Conservation (phyloP, 176 grass and related monocot species). For the Carex pumila region DNA sequence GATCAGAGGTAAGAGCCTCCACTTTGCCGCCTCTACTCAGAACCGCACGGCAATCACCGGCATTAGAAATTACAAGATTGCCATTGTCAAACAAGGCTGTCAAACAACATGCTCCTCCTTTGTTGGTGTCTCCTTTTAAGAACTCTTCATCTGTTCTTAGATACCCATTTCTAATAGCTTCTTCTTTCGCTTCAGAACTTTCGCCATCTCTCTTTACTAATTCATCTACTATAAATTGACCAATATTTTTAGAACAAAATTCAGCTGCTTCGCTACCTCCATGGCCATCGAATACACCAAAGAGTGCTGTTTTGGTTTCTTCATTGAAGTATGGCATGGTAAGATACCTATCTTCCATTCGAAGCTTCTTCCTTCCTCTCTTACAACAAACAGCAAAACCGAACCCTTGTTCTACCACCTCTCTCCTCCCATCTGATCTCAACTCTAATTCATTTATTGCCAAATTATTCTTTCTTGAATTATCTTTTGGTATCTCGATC, state of each 20-base stretch:
- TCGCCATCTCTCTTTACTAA: background rate
- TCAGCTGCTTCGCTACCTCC: conserved; percentile 42
- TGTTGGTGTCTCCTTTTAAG: conserved; percentile 22
- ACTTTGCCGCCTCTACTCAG: conserved; percentile 28
- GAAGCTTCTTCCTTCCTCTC: conserved; percentile 34
- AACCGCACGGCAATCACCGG: conserved; percentile 45
- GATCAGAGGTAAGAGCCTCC: conserved; percentile 43
- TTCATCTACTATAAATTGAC: conserved; percentile 22
- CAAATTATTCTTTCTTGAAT: background rate
- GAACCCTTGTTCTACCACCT: conserved; percentile 31
- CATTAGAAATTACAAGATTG: conserved; percentile 38
- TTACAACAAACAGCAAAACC: conserved; percentile 36
- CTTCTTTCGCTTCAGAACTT: conserved; percentile 7
- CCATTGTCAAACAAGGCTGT: conserved; percentile 34
- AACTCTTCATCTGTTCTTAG: conserved; percentile 41
- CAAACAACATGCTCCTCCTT: conserved; percentile 38
- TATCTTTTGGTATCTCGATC: conserved; percentile 26
- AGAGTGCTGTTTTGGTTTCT: conserved; percentile 28
- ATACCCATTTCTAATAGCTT: conserved; percentile 30
- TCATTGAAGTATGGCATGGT: background rate
- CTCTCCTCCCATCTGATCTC: conserved; percentile 24
- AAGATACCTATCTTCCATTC: conserved; percentile 39
- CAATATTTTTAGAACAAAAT: conserved; percentile 40
- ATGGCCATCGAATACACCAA: conserved; percentile 45
- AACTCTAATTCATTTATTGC: background rate